Evolutionary conservation across 257 asterid genomes (phyloP).

Genomic region (Penstemon barbatus): DNA sequence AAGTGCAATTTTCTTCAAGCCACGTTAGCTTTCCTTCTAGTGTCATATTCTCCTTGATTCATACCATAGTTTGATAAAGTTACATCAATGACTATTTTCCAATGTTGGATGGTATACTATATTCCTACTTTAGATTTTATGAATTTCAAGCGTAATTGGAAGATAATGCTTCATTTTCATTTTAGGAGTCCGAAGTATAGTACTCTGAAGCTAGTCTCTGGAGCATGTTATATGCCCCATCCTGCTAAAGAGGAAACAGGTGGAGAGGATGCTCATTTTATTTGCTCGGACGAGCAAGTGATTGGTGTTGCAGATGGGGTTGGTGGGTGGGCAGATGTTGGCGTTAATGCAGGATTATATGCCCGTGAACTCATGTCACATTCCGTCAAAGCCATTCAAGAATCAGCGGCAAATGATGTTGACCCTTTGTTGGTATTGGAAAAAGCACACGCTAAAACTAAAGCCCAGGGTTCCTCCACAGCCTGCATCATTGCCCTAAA

Average conservation of each 20-base stretch:
- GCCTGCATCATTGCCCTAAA: slow-evolving; percentile 77
- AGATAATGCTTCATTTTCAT: not conserved
- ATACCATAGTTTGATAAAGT: too few relatives aligned
- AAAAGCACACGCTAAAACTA: slow-evolving; percentile 67
- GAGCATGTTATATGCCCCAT: slow-evolving; percentile 81
- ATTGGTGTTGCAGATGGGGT: slow-evolving; percentile 95
- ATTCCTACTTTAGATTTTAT: not conserved
- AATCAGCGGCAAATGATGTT: slow-evolving; percentile 41
- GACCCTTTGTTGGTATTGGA: slow-evolving; percentile 68
- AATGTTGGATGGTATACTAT: not conserved
- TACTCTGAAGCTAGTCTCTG: slow-evolving; percentile 60
- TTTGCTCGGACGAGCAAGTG: slow-evolving; percentile 71
- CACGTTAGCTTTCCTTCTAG: too few relatives aligned
- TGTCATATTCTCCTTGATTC: too few relatives aligned
- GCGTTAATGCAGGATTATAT: slow-evolving; percentile 79
- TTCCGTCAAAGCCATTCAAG: slow-evolving; percentile 60
- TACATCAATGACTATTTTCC: too few relatives aligned
- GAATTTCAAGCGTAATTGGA: not conserved
- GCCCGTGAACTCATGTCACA: slow-evolving; percentile 81
- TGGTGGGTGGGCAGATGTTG: slow-evolving; percentile 97
- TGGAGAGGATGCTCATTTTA: slow-evolving; percentile 94
- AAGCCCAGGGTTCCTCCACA: slow-evolving; percentile 81
- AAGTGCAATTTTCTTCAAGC: too few relatives aligned
- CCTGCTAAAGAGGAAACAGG: slow-evolving; percentile 81
- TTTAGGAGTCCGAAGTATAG: slow-evolving; percentile 33